phyloP scores from a whole-genome alignment of 2,329 filamentous ascomycete genomes.

The Drechslerella dactyloides region DNA sequence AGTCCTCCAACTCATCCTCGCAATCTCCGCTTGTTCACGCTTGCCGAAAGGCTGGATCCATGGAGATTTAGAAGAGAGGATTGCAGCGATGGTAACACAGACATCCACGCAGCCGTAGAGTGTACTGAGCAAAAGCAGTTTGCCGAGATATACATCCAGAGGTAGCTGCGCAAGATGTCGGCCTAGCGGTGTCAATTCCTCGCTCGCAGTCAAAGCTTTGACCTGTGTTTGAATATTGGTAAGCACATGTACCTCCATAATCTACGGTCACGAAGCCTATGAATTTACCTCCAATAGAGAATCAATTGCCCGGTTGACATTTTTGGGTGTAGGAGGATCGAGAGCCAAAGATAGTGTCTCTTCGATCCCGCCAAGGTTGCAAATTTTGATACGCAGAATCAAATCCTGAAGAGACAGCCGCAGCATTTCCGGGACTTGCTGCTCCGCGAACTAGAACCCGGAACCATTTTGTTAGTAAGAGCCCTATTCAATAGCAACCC shows the following conservation, averaged over 20 bases:
- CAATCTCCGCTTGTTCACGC: constrained; percentile 78
- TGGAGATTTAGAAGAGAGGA: constrained; percentile 91
- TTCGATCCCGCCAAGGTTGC: constrained; percentile 91
- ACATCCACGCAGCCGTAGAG: constrained; percentile 93
- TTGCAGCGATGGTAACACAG: constrained; percentile 87
- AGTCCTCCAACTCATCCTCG: constrained; percentile 77
- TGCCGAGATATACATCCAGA: constrained; percentile 91
- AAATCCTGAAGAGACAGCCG: constrained; percentile 91
- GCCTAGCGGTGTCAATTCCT: constrained; percentile 86
- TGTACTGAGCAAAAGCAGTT: constrained; percentile 83
- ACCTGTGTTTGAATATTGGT: constrained; percentile 27
- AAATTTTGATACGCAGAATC: constrained; percentile 95
- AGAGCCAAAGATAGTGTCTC: constrained; percentile 85
- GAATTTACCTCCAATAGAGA: constrained; percentile 79
- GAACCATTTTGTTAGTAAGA: constrained; percentile 12
- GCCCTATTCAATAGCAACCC: neutral
- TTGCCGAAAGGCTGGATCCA: constrained; percentile 87
- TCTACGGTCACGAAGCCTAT: neutral
- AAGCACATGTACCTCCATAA: neutral
- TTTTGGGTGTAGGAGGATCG: constrained; percentile 87
- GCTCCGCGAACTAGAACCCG: constrained; percentile 72
- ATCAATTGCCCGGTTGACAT: constrained; percentile 90
- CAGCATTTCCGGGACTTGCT: constrained; percentile 96
- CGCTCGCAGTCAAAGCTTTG: constrained; percentile 74
- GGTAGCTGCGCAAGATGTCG: constrained; percentile 85